Base-by-base conservation (phyloP, 176 grass and related monocot species). In the Musa acuminata region DNA sequence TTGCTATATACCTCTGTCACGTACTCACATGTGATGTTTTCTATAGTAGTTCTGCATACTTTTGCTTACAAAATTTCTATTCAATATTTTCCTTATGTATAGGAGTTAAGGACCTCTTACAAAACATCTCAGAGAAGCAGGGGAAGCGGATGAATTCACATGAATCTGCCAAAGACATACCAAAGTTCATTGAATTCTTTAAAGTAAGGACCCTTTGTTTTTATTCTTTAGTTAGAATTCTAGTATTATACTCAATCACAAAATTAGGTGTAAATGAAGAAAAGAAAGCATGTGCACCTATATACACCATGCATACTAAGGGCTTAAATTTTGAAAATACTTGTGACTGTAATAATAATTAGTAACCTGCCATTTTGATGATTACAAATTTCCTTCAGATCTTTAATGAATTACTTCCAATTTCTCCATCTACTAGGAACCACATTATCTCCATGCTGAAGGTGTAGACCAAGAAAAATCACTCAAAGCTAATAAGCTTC, bases 101-200 rank as follows among this genome's bases (percentile, higher is more conserved):
- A 98, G 95, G 95, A 60, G 86, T 85, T 67, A 98, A 89, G 85
- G 88, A 88, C 26, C 67, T 98, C 69, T 84, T 98, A n/a, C 92
- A 82, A 73, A 93, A 84, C 80, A 68, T 98, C 81, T 98, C 95
- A 68, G 95, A 98, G 72, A 98, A 89, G 86, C 95, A 98, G 85
- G 95, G 95, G 55, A 98, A 80, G 83, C 80, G 85, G 78, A 98
- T 98, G 95, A 87, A 83, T 80, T 89, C 84, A 1, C 57, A 16
- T 49, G 90, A 93, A 81, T 98, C 95, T 79, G 86, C 95, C 62
- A 82, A 98, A 77, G 95, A 98, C 88, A 98, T 98, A 73, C 84
- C 86, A 14, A 87, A 93, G 77, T 98, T 98, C 75, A 80, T 98
- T 14, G 86, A 98, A 53, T 87, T 87, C 75, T 98, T 93, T 73